phyloP scores from a whole-genome alignment of 805 yeast species.

The Suhomyces sp. region DNA sequence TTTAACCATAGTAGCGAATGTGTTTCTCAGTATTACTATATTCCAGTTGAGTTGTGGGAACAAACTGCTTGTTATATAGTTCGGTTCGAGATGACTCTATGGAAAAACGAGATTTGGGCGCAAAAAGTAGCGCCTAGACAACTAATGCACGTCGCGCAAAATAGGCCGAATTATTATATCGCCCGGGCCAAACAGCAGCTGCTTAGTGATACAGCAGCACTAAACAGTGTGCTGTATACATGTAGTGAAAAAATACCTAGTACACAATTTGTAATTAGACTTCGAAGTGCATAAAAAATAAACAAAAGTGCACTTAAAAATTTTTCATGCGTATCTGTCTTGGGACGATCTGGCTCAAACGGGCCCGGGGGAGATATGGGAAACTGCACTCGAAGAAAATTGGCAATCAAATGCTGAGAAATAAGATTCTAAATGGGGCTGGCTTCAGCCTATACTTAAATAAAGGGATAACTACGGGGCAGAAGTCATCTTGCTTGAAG shows the following conservation, averaged over 20 bases:
- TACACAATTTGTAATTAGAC: background rate
- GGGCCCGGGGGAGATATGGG: background rate
- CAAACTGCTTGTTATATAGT: background rate
- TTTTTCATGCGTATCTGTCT: background rate
- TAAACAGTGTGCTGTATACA: background rate
- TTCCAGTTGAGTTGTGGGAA: background rate
- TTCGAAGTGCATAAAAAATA: background rate
- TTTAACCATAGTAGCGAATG: constrained; percentile 14
- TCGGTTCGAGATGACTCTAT: background rate
- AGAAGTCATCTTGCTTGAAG: background rate
- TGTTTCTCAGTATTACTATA: too few species aligned
- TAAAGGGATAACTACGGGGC: background rate
- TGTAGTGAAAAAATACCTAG: background rate
- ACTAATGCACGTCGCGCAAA: background rate
- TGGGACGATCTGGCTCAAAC: background rate
- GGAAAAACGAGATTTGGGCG: background rate
- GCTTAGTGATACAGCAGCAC: background rate
- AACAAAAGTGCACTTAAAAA: background rate
- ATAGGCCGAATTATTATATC: background rate
- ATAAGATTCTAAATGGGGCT: background rate
- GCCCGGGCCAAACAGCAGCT: background rate
- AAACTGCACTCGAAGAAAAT: background rate
- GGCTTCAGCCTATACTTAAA: background rate
- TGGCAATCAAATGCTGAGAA: background rate
- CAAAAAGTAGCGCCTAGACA: background rate